A percentile compares a stretch with the other conserved stretches of the same genome.
phyloP scores from a whole-genome alignment of 1,284 basidiomycete species.

The Leccinum pachyderme region DNA sequence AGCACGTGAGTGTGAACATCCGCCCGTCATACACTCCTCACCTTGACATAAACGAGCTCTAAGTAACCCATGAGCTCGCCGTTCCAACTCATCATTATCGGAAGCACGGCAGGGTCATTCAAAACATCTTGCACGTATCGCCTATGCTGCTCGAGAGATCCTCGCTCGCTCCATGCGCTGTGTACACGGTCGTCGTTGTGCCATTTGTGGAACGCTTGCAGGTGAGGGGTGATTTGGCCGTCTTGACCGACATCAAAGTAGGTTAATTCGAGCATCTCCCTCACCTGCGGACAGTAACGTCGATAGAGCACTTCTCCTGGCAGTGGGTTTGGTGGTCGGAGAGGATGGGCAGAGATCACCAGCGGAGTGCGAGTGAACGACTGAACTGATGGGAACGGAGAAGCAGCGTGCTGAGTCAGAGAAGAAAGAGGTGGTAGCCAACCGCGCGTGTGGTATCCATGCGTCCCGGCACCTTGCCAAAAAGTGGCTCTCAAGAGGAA shows the following conservation, averaged over 20 bases:
- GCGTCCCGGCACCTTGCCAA: conserved; percentile 54
- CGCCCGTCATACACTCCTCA: conserved; percentile 8
- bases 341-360: conserved; percentile 51
- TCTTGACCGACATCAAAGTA: conserved; percentile 42
- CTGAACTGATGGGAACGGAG: conserved; percentile 40
- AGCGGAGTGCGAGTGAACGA: conserved; percentile 48
- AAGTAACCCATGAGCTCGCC: conserved; percentile 53
- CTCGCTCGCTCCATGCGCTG: conserved; percentile 50
- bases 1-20: background rate
- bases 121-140: conserved; percentile 43
- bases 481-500: conserved; percentile 47
- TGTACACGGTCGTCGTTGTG: conserved; percentile 52
- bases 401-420: conserved; percentile 21
- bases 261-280: conserved; percentile 43
- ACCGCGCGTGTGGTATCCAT: conserved; percentile 37
- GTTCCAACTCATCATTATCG: conserved; percentile 52
- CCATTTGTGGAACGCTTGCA: conserved; percentile 51
- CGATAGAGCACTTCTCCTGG: conserved; percentile 47
- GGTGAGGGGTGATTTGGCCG: conserved; percentile 31
- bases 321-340: conserved; percentile 52
- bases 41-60: conserved; percentile 53
- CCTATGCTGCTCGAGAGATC: conserved; percentile 47
- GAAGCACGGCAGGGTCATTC: conserved; percentile 43
- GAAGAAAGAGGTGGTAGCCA: conserved; percentile 40
- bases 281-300: conserved; percentile 44